phyloP scores from a whole-genome alignment of 805 yeast species.

The Kuraishia capsulata region DNA sequence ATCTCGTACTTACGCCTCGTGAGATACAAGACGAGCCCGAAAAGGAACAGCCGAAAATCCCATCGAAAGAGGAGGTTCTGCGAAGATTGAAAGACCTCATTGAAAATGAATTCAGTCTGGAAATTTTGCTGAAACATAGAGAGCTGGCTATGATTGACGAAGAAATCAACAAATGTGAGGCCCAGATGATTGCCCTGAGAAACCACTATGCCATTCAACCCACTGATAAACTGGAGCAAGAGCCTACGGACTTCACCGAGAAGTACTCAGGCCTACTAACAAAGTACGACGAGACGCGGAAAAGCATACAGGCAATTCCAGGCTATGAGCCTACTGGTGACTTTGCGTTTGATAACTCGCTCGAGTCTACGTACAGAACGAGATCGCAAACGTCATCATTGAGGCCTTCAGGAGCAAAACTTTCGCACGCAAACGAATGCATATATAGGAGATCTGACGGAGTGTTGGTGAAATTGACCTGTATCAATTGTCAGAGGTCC shows the following conservation, averaged over 20 bases:
- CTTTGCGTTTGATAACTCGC: background rate
- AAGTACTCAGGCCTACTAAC: conserved; percentile 26
- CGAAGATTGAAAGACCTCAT: conserved; percentile 6
- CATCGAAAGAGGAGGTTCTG: conserved; percentile 1
- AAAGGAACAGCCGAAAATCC: background rate
- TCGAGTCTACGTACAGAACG: conserved; percentile 28
- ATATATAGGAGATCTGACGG: conserved; percentile 65
- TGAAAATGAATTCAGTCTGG: conserved; percentile 43
- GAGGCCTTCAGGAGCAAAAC: conserved; percentile 36
- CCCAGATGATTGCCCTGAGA: conserved; percentile 44
- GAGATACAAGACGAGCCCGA: background rate
- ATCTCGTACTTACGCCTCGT: background rate
- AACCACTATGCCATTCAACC: conserved; percentile 33
- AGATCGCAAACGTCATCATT: conserved; percentile 40
- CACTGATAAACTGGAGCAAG: conserved; percentile 27
- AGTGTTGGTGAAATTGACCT: conserved; percentile 54
- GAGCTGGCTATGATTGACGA: conserved; percentile 41
- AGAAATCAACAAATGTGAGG: conserved; percentile 49
- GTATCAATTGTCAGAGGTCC: conserved; percentile 57
- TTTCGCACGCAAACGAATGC: conserved; percentile 26
- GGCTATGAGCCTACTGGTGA: background rate
- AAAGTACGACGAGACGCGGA: conserved; percentile 5
- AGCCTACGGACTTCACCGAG: conserved; percentile 34
- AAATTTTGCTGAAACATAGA: conserved; percentile 49
- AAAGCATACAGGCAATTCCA: background rate